A percentile compares a stretch with the other conserved stretches of the same genome.
Evolutionary conservation across 2,329 filamentous ascomycete genomes (phyloP).

Genomic region (Fusarium longipes): DNA sequence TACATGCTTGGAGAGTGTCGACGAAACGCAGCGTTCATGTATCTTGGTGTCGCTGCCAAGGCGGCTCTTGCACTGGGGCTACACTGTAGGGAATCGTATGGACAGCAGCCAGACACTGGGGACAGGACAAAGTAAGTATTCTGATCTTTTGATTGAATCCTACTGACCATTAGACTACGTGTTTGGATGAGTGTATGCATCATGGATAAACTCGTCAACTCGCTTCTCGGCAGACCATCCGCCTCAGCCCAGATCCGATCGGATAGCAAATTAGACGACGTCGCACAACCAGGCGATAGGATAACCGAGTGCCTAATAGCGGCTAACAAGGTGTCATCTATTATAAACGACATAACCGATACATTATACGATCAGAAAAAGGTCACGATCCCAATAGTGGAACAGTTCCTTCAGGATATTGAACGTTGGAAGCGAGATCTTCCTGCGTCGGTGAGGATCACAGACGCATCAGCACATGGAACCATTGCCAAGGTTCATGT

Average conservation of each 20-base stretch:
- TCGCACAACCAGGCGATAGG: constrained; percentile 30
- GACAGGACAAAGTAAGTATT: constrained; percentile 37
- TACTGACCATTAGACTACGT: constrained; percentile 44
- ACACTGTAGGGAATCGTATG: constrained; percentile 53
- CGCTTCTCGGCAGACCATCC: constrained; percentile 53
- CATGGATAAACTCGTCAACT: constrained; percentile 54
- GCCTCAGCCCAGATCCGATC: constrained; percentile 44
- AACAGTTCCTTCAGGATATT: constrained; percentile 56
- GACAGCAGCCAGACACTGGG: constrained; percentile 14
- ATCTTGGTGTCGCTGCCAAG: constrained; percentile 68
- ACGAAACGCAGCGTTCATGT: constrained; percentile 75
- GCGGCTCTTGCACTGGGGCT: constrained; percentile 68
- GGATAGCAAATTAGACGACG: constrained; percentile 19
- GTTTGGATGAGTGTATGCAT: constrained; percentile 55
- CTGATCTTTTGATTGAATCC: background rate
- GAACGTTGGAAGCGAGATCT: constrained; percentile 59
- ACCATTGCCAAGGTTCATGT: constrained; percentile 64
- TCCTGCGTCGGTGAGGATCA: constrained; percentile 50
- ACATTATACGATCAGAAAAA: constrained; percentile 56
- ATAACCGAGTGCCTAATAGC: constrained; percentile 52
- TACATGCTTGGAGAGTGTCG: constrained; percentile 73
- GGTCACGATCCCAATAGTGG: constrained; percentile 49
- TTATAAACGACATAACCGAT: constrained; percentile 58
- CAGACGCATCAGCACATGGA: constrained; percentile 42
- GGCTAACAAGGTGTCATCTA: constrained; percentile 55